Evolutionary conservation across 106 monocot species (phyloP).

Genomic region (Allium fistulosum): DNA sequence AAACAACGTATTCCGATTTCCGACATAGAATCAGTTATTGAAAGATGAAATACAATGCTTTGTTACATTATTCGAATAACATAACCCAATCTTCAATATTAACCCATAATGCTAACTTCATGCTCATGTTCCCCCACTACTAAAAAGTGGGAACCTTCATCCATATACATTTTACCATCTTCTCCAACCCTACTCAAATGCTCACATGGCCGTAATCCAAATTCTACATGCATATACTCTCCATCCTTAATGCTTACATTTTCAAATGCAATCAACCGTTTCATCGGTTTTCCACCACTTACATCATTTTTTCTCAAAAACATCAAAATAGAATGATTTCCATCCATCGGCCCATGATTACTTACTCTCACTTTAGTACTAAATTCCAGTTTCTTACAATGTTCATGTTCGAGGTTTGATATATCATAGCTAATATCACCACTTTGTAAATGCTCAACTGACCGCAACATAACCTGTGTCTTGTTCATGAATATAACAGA

Average conservation of each 20-base stretch:
- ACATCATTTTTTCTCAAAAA: constrained; percentile 29
- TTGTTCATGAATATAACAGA: too few species aligned
- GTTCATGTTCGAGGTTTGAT: constrained; percentile 15
- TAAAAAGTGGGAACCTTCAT: constrained; percentile 58
- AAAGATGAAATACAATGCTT: too few species aligned
- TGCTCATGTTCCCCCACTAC: constrained; percentile 43
- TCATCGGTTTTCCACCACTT: constrained; percentile 22
- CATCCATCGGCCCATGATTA: constrained; percentile 63
- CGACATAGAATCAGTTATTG: too few species aligned
- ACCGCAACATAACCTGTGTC: too few species aligned
- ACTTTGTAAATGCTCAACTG: too few species aligned
- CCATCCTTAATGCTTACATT: constrained; percentile 38
- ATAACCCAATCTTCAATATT: not conserved
- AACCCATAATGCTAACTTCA: constrained; percentile 26
- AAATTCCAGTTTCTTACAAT: constrained; percentile 46
- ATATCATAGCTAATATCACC: constrained; percentile 15
- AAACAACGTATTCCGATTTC: too few species aligned
- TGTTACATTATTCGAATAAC: too few species aligned
- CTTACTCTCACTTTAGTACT: constrained; percentile 39
- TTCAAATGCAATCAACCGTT: constrained; percentile 65
- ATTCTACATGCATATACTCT: constrained; percentile 29
- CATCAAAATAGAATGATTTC: constrained; percentile 63
- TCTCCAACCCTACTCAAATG: constrained; percentile 34
- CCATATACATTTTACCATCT: constrained; percentile 58
- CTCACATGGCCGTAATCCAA: constrained; percentile 58